These are phyloP conservation scores for Larix sibirica DNA, from an alignment of 83 land plant species.

Conservation along the genomic window DNA sequence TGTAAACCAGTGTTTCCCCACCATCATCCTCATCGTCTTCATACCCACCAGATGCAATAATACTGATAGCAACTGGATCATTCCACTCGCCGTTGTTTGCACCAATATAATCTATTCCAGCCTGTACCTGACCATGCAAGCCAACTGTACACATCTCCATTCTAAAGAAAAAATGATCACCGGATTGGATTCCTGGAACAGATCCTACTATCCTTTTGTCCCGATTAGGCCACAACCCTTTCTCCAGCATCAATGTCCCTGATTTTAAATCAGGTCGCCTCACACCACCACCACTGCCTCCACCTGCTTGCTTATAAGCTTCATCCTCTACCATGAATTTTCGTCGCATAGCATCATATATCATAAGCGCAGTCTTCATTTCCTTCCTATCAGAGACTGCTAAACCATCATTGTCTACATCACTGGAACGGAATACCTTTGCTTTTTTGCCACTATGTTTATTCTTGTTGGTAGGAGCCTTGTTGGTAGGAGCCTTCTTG, in stretches of 20 bases:
- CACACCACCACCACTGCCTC: slow-evolving; percentile 8
- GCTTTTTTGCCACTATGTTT: neutral
- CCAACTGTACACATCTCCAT: slow-evolving; percentile 74
- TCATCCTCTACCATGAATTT: slow-evolving; percentile 25
- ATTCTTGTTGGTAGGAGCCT: neutral
- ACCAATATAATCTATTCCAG: slow-evolving; percentile 66
- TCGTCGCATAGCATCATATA: slow-evolving; percentile 38
- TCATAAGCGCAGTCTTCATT: slow-evolving; percentile 26
- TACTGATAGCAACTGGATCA: slow-evolving; percentile 60
- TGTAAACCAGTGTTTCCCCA: slow-evolving; percentile 55
- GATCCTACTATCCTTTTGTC: slow-evolving; percentile 57
- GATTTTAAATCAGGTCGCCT: slow-evolving; percentile 51
- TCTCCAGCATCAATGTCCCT: slow-evolving; percentile 31
- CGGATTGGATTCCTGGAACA: slow-evolving; percentile 68
- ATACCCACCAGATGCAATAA: slow-evolving; percentile 76
- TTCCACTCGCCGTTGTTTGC: slow-evolving; percentile 34
- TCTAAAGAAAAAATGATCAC: slow-evolving; percentile 72
- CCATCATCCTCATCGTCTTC: slow-evolving; percentile 55
- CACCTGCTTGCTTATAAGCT: slow-evolving; percentile 10
- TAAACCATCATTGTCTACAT: neutral
- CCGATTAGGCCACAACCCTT: slow-evolving; percentile 51
- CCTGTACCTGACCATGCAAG: slow-evolving; percentile 55
- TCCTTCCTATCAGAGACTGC: slow-evolving; percentile 13
- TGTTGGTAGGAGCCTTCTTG: neutral
- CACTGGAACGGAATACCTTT: neutral